phyloP scores from a whole-genome alignment of 2,329 filamentous ascomycete genomes.

The Aureobasidium sp. region DNA sequence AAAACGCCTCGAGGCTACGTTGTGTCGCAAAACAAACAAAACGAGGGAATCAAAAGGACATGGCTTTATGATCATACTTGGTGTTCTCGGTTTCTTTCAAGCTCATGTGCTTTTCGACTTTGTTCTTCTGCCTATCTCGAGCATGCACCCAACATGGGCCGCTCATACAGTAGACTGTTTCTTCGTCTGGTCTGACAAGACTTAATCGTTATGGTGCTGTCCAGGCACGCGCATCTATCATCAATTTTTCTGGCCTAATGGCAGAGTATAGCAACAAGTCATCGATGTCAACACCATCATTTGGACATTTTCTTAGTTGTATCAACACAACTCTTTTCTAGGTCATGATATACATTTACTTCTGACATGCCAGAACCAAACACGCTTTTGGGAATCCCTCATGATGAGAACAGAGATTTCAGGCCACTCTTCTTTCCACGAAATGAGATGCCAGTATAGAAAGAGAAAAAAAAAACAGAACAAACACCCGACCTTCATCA shows the following conservation, averaged over 20 bases:
- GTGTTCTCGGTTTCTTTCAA: not conserved
- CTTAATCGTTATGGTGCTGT: too few species aligned
- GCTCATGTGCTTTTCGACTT: not conserved
- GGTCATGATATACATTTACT: slow-evolving; percentile 3
- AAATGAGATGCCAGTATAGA: not conserved
- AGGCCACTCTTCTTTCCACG: not conserved
- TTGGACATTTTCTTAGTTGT: not conserved
- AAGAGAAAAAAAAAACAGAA: not conserved
- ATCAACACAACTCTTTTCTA: not conserved
- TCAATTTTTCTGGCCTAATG: too few species aligned
- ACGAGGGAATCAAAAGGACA: slow-evolving; percentile 15
- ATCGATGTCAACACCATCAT: too few species aligned
- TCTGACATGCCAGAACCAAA: not conserved
- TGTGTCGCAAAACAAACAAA: slow-evolving; percentile 11
- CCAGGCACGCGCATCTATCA: too few species aligned
- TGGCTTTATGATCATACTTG: slow-evolving; percentile 15
- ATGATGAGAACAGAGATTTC: not conserved
- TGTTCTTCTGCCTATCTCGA: too few species aligned
- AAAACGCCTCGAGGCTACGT: slow-evolving; percentile 15
- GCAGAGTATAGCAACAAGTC: too few species aligned
- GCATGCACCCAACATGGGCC: too few species aligned
- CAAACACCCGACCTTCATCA: slow-evolving; percentile 1
- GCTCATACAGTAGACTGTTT: too few species aligned
- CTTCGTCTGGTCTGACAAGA: too few species aligned
- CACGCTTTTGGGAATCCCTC: not conserved